Evolutionary conservation across 768 basidiomycete genomes (phyloP).

Genomic region (Calocera cornea): DNA sequence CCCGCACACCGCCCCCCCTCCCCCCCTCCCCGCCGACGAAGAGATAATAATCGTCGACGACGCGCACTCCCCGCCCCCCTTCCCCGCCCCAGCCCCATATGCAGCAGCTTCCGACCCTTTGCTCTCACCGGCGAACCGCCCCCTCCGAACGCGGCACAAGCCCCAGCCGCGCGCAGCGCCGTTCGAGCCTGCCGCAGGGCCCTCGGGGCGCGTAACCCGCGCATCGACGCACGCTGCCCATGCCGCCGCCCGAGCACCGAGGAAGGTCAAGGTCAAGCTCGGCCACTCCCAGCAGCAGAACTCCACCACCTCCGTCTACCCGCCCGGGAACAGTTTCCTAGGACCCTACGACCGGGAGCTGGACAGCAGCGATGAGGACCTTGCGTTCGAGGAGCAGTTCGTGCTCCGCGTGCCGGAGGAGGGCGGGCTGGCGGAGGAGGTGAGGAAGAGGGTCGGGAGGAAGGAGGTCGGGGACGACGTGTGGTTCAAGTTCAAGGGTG

Average conservation of each 20-base stretch:
- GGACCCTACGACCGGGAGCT: slow-evolving; percentile 88
- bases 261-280: slow-evolving; percentile 73
- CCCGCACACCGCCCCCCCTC: neutral
- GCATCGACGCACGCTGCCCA: neutral
- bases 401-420: slow-evolving; percentile 79
- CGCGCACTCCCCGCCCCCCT: neutral
- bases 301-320: slow-evolving; percentile 23
- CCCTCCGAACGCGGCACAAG: neutral
- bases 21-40: neutral
- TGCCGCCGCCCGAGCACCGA: slow-evolving; percentile 2
- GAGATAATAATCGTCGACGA: slow-evolving; percentile 2
- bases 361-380: slow-evolving; percentile 80
- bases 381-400: slow-evolving; percentile 95
- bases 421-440: slow-evolving; percentile 53
- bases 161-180: slow-evolving; percentile 1
- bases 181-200: neutral
- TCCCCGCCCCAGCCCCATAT: neutral
- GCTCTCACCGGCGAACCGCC: neutral
- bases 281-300: slow-evolving; percentile 69
- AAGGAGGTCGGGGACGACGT: slow-evolving; percentile 71
- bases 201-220: neutral
- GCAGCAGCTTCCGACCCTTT: neutral
- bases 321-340: slow-evolving; percentile 62
- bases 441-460: slow-evolving; percentile 68
- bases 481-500: slow-evolving; percentile 98